These are phyloP conservation scores for Arachnopeziza araneosa DNA, from an alignment of 2,329 filamentous ascomycete species.

Conservation along the genomic window DNA sequence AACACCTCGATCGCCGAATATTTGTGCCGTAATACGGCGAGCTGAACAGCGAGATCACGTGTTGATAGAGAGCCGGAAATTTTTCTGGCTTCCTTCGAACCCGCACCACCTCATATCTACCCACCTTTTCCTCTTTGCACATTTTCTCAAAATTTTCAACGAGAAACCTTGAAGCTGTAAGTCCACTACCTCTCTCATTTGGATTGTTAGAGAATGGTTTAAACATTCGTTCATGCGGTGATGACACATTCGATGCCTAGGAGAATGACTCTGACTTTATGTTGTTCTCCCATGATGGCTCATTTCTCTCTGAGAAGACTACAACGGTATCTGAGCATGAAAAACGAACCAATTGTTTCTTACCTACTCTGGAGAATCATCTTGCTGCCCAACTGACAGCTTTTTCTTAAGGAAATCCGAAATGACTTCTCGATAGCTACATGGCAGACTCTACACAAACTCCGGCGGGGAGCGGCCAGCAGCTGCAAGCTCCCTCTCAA, in stretches of 20 bases:
- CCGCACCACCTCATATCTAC: neutral
- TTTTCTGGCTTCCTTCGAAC: neutral
- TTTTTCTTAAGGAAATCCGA: conserved; percentile 10
- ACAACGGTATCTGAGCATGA: conserved; percentile 92
- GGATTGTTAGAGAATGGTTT: neutral
- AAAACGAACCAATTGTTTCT: conserved; percentile 14
- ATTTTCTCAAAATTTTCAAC: neutral
- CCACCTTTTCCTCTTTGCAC: neutral
- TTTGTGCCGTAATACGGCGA: neutral
- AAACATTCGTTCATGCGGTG: conserved; percentile 32
- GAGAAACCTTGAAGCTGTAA: neutral
- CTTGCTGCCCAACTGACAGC: conserved; percentile 10
- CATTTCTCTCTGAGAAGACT: conserved; percentile 66
- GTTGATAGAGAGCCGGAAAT: neutral
- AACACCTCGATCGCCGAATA: neutral
- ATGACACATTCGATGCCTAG: conserved; percentile 60
- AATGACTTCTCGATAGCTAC: conserved; percentile 23
- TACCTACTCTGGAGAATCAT: neutral
- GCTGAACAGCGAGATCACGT: neutral
- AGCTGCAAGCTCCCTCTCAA: neutral
- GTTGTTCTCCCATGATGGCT: conserved; percentile 58
- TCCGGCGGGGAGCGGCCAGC: conserved; percentile 2
- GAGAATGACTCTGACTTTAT: conserved; percentile 39
- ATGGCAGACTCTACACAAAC: conserved; percentile 23
- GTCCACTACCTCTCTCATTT: neutral